phyloP scores from a whole-genome alignment of 2,329 filamentous ascomycete genomes.

The Chaetomium sp. region DNA sequence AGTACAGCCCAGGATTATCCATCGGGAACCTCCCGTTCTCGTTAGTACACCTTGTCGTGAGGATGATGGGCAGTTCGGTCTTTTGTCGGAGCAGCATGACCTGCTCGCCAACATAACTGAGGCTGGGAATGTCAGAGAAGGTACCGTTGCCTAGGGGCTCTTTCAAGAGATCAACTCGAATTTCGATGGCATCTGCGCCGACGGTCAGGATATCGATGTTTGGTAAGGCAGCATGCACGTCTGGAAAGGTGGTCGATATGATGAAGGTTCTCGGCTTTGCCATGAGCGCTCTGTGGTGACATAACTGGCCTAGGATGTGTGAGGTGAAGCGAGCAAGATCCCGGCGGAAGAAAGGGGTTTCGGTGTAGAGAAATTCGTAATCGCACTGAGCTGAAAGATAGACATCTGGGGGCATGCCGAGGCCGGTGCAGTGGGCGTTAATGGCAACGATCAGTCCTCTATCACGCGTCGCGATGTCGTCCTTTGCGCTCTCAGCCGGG shows the following conservation, averaged over 20 bases:
- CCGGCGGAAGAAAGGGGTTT: conserved; percentile 69
- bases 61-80: conserved; percentile 87
- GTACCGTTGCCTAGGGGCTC: conserved; percentile 67
- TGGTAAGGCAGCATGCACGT: conserved; percentile 78
- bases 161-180: conserved; percentile 78
- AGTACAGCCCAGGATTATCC: conserved; percentile 74
- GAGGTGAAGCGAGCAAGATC: conserved; percentile 79
- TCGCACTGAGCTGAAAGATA: conserved; percentile 70
- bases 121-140: conserved; percentile 68
- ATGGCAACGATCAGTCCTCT: conserved; percentile 65
- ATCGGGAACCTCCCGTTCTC: conserved; percentile 87
- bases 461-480: conserved; percentile 60
- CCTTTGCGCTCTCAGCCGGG: conserved; percentile 56
- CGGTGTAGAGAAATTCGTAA: conserved; percentile 84
- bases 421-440: conserved; percentile 74
- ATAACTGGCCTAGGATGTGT: conserved; percentile 77
- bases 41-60: conserved; percentile 77
- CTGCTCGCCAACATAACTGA: conserved; percentile 84
- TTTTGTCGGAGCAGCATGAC: conserved; percentile 80
- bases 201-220: conserved; percentile 88
- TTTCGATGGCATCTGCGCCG: conserved; percentile 81
- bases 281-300: conserved; percentile 74
- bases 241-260: conserved; percentile 85
- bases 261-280: conserved; percentile 79
- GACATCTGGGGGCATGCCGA: conserved; percentile 68